Base-by-base conservation (phyloP, 768 basidiomycete genomes). In the Collybiopsis luxurians region DNA sequence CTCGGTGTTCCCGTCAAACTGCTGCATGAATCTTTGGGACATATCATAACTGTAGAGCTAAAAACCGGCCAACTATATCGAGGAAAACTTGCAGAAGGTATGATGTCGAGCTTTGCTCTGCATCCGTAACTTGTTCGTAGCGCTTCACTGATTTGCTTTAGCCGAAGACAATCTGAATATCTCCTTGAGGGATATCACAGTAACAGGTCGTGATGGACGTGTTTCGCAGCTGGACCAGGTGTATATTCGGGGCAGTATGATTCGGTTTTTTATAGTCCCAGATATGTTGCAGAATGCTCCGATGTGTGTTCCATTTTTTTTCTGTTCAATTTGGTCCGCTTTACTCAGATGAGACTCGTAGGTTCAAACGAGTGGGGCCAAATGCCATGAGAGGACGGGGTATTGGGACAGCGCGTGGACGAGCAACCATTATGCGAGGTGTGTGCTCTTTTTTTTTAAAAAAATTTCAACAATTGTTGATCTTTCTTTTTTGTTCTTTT, bases 231-330 rank as follows among this genome's bases (percentile, higher is more conserved):
- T 99, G 50, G 97, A 98, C 76, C 96, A 98, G 73, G 96, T 98
- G 30, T 99, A 99, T 74, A 99, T 99, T 64, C 82, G 97, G 64
- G 97, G 97, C 57, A 95, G 94, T 71, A 97, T 98, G 92, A 80
- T 98, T 62, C 83, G 97, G 62, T 98, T 97, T 79, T 96, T 98
- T 76, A 98, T 98, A 71, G 97, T 99, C 21, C 97, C 97, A 55
- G 97, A 98, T 73, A 98, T 99, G 92, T 78, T 99, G 63, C 92
- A 98, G 70, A 98, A 98, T 71, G 97, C 97, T 13, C 97, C 97
- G 19, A 99, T 99, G 97, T 95, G 68, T 70, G 91, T 77, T 55
- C 54, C 60, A 42, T 36, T 42, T 57, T 39, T 34, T 39, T 55
- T 39, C n/a, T 15, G 5, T 30, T 58, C n/a, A n/a, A n/a, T n/a